phyloP scores from a whole-genome alignment of 352 stramenopile genomes.

The Globisporangium paddicum region DNA sequence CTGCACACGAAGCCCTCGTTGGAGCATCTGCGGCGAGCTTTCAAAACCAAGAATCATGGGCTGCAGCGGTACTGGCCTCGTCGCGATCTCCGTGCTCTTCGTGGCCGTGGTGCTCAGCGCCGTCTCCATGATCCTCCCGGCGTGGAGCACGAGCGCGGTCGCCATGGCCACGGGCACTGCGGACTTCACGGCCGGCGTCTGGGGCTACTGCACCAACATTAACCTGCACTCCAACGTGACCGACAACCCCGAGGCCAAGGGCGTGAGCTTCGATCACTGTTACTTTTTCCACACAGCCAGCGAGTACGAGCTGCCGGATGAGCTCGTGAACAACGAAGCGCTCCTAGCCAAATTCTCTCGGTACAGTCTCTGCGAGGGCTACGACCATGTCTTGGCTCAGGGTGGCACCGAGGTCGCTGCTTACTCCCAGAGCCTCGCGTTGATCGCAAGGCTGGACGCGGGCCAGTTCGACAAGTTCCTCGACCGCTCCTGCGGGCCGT shows the following conservation, averaged over 20 bases:
- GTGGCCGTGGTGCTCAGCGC: slow-evolving; percentile 50
- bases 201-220: slow-evolving; percentile 65
- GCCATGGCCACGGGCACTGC: slow-evolving; percentile 25
- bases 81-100: slow-evolving; percentile 57
- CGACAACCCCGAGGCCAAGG: slow-evolving; percentile 14
- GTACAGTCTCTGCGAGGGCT: slow-evolving; percentile 57
- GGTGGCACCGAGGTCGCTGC: slow-evolving; percentile 21
- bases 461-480: slow-evolving; percentile 58
- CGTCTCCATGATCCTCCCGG: slow-evolving; percentile 55
- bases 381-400: slow-evolving; percentile 24
- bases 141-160: slow-evolving; percentile 57
- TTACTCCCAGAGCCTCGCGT: slow-evolving; percentile 31
- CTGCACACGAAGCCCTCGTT: not conserved
- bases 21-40: not conserved
- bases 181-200: slow-evolving; percentile 55
- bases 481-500: slow-evolving; percentile 43
- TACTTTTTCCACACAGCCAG: slow-evolving; percentile 70
- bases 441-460: slow-evolving; percentile 40
- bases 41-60: slow-evolving; percentile 28
- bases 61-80: slow-evolving; percentile 44
- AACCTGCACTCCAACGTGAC: slow-evolving; percentile 19
- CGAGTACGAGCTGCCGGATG: slow-evolving; percentile 36
- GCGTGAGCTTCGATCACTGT: slow-evolving; percentile 51
- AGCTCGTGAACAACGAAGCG: slow-evolving; percentile 17
- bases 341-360: slow-evolving; percentile 44